These are phyloP conservation scores for Schizochytrium sp. DNA, from an alignment of 108 stramenopile genomes.

Conservation along the genomic window DNA sequence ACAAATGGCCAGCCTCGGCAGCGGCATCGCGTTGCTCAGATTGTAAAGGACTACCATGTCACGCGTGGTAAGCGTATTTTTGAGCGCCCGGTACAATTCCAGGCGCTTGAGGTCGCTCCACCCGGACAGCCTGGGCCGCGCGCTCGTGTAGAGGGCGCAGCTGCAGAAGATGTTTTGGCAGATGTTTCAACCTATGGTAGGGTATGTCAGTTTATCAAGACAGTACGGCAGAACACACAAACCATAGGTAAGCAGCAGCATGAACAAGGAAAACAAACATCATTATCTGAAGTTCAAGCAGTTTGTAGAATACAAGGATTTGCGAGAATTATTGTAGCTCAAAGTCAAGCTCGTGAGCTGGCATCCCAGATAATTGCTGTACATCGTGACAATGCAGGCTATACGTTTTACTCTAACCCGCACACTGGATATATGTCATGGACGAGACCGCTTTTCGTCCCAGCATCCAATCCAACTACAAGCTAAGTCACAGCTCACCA, in stretches of 20 bases:
- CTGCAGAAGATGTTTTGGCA: background rate
- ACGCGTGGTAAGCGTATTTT: conserved; percentile 22
- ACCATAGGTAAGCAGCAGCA: background rate
- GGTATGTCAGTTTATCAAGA: background rate
- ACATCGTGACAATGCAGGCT: conserved; percentile 31
- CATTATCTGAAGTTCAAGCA: background rate
- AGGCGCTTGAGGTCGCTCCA: conserved; percentile 15
- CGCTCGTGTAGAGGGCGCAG: background rate
- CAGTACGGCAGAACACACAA: background rate
- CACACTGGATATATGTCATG: conserved; percentile 61
- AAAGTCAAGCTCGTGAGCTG: conserved; percentile 25
- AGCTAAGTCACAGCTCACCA: background rate
- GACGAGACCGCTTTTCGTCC: conserved; percentile 6
- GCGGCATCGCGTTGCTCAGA: conserved; percentile 45
- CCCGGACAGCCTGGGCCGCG: background rate
- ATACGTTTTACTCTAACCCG: conserved; percentile 49
- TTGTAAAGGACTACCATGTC: conserved; percentile 56
- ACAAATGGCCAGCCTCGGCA: background rate
- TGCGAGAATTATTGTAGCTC: background rate
- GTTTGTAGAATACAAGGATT: background rate
- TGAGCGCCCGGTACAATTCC: conserved; percentile 30
- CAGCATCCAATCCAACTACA: no score
- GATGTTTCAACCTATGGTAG: background rate
- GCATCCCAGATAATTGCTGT: conserved; percentile 22
- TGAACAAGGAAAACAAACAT: background rate